Evolutionary conservation across 495 filamentous ascomycete genomes (phyloP).

Genomic region (Rostrohypoxylon terebratum): DNA sequence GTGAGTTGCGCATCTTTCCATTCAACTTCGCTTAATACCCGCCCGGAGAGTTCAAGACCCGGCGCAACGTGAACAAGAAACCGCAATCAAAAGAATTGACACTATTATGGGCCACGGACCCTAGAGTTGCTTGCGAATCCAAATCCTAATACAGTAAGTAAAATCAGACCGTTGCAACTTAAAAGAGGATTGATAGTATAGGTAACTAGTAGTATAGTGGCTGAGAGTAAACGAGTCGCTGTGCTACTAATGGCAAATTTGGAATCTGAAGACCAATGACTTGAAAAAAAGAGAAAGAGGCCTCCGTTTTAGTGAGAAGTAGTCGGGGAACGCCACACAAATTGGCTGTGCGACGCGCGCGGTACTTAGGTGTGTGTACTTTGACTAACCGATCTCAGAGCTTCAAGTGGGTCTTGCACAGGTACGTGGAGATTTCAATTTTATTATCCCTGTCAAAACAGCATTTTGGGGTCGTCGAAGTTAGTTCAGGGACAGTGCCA

Average conservation of each 20-base stretch:
- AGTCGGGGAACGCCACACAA: background rate
- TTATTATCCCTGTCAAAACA: too few relatives aligned
- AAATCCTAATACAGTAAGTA: constrained; percentile 3
- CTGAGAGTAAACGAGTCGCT: background rate
- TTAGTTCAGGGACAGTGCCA: constrained; percentile 8
- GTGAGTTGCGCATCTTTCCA: background rate
- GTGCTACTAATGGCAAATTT: background rate
- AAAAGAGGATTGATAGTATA: background rate
- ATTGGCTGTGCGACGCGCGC: too few relatives aligned
- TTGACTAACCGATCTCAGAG: too few relatives aligned
- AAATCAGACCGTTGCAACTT: background rate
- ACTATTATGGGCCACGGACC: constrained; percentile 2
- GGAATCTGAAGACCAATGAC: background rate
- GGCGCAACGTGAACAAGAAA: background rate
- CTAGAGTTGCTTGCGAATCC: background rate
- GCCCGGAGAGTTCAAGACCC: constrained; percentile 1
- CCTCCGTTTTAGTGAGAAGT: background rate
- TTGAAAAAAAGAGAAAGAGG: background rate
- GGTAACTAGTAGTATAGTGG: background rate
- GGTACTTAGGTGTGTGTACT: too few relatives aligned
- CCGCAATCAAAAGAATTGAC: background rate
- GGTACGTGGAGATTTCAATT: too few relatives aligned
- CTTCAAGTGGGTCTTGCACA: too few relatives aligned
- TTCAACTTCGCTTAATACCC: constrained; percentile 11
- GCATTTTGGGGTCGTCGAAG: background rate